Base-by-base conservation (phyloP, 2,329 filamentous ascomycete genomes). In the Pleurostoma richardsiae region DNA sequence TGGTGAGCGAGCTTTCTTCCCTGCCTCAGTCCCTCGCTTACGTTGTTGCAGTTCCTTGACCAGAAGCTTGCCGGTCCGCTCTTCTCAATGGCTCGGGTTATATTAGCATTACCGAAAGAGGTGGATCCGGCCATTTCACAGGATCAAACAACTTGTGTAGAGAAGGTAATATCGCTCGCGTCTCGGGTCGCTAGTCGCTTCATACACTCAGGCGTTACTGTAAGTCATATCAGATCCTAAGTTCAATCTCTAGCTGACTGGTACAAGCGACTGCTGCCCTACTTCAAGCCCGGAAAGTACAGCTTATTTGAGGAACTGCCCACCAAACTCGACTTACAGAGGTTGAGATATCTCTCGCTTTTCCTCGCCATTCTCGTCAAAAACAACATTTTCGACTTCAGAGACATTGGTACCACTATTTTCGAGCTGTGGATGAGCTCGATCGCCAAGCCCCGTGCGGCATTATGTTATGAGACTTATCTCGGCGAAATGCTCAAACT, bases 391-490 rank as follows among this genome's bases (percentile, higher is more conserved):
- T 64, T 72, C 33, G 70, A 77, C 44, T 74, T 79, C 49, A 64
- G 68, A 57, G 67, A 75, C 38, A 55, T 74, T 3, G 69, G 65
- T 2, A 64, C 69, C n/a, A 71, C 67, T 6, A 56, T 76, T 7
- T 61, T 74, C 4, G 72, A 76, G 39, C 59, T 81, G n/a, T 82
- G 80, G 73, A 54, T 77, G 39, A 55, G 74, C 26, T 69, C 72
- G 6, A 63, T 83, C 41, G 68, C 73, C 39, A 79, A 78, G 53
- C 78, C 80, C 4, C 62, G 54, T 3, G 56, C 62, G 39, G 69
- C 65, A 27, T 51, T 79, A 10, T 64, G 59, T 4, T 77, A 76
- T 52, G 77, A 81, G 54, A 70, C 71, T 49, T 65, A 67, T 27
- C 65, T 83, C 4, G 77, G 71, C 4, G 66, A 72, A 46, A 62